Evolutionary conservation across 1,139 yeast species (phyloP), one percentile per base, ranked within the genome.

Genomic region (Taiozyma sp.): DNA sequence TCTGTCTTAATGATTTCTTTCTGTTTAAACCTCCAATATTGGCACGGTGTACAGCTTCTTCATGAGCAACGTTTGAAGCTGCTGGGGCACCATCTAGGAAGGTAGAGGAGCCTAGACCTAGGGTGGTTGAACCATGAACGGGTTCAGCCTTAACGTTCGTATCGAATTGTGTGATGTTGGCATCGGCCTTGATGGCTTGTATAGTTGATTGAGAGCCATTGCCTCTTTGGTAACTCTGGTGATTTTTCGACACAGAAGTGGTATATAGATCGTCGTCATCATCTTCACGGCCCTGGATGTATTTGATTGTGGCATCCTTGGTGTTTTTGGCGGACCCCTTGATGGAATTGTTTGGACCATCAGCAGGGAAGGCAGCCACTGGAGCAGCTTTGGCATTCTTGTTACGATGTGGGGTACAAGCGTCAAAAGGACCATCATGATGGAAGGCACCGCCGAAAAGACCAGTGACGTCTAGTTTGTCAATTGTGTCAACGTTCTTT

Each of bases 341-440:
- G 58, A 93, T 83, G 8, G 96, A 80, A 66, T 83, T 89, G 70
- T 92, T 93, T 54, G 98, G 97, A 0, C 98, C 97, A 70, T 92
- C 96, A 7, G 79, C 87, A 3, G 97, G 97, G 76, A 91, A 93
- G 0, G 99, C 99, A 73, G 84, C 76, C 28, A 93, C 97, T 3
- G 99, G 99, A 0, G 97, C 96, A 43, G 81, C 83, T 66, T 83
- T 85, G 30, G 73, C 73, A 65, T 87, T 80, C 70, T 87, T 88
- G 71, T 93, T 93, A 68, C 98, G 84, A 69, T 89, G 96, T 8
- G 99, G 98, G 7, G 96, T 87, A 70, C 98, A 92, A 2, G 99
- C 99, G 69, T 93, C 99, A 68, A 93, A 93, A 19, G 99, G 99
- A 14, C 99, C 99, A 70, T 93, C 99, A 68, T 93, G 99, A 69